A percentile compares a stretch with the other conserved stretches of the same genome.
phyloP scores from a whole-genome alignment of 169 alveolate genomes.

The Theileria annulata region DNA sequence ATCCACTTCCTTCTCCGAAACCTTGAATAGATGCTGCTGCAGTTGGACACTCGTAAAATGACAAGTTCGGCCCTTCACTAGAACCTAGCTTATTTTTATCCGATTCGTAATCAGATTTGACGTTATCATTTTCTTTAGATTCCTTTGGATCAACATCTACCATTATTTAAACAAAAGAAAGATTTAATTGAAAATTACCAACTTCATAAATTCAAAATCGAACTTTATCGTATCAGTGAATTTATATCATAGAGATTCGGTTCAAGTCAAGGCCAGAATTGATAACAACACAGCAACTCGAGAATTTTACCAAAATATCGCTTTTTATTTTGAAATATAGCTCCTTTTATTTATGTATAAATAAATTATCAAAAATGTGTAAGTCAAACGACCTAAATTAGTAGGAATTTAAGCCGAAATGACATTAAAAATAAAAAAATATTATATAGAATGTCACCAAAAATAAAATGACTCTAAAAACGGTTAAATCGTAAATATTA shows the following conservation, averaged over 20 bases:
- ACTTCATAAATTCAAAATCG: not conserved
- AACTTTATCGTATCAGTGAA: not conserved
- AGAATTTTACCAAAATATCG: not conserved
- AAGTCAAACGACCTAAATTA: not conserved
- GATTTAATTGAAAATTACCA: not conserved
- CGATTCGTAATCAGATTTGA: not conserved
- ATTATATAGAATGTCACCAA: not conserved
- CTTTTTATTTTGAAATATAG: no score
- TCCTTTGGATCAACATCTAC: conserved; percentile 5
- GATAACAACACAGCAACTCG: not conserved
- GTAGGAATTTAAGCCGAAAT: not conserved
- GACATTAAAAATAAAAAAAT: not conserved
- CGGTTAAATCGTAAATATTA: not conserved
- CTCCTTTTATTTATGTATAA: not conserved
- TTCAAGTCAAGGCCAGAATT: not conserved
- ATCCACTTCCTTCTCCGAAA: conserved; percentile 16
- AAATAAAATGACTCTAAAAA: not conserved
- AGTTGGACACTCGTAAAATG: conserved; percentile 66
- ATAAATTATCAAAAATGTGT: not conserved
- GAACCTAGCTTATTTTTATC: conserved; percentile 3
- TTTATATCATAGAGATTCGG: not conserved
- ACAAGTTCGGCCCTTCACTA: conserved; percentile 19
- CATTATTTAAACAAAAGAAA: conserved; percentile 2
- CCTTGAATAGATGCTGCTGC: conserved; percentile 63
- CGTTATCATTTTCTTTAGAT: conserved; percentile 5